These are phyloP conservation scores for Monosporascus sp. DNA, from an alignment of 2,329 filamentous ascomycete genomes.

Conservation along the genomic window DNA sequence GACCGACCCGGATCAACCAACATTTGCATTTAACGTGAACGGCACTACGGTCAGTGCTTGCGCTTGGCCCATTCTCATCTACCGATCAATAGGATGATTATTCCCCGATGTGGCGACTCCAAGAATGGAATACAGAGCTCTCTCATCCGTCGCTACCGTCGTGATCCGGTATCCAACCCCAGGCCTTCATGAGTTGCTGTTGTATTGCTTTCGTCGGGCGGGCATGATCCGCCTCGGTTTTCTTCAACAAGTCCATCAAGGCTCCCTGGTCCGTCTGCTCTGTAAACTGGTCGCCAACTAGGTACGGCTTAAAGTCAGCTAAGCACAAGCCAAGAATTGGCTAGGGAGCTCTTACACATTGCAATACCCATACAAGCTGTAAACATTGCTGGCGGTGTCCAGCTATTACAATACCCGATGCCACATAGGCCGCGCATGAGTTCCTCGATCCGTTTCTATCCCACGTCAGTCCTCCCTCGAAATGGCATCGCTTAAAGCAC, in stretches of 20 bases:
- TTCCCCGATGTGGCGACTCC: too few relatives aligned
- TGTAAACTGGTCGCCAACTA: slow-evolving; percentile 45
- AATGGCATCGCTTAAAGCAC: slow-evolving; percentile 8
- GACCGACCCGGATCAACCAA: too few relatives aligned
- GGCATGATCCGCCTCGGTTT: slow-evolving; percentile 45
- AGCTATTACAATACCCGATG: slow-evolving; percentile 51
- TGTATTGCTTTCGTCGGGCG: slow-evolving; percentile 47
- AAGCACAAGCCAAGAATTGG: slow-evolving; percentile 1
- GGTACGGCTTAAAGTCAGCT: slow-evolving; percentile 1
- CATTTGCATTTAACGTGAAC: too few relatives aligned
- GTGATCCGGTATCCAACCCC: slow-evolving; percentile 37
- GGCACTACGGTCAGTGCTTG: too few relatives aligned
- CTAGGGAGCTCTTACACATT: slow-evolving; percentile 34
- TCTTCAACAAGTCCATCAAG: slow-evolving; percentile 40
- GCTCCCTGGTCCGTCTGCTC: slow-evolving; percentile 42
- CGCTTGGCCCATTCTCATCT: too few relatives aligned
- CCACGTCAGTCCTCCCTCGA: slow-evolving; percentile 6
- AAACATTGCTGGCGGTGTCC: slow-evolving; percentile 51
- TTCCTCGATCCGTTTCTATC: slow-evolving; percentile 37
- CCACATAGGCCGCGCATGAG: slow-evolving; percentile 52
- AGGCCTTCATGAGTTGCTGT: slow-evolving; percentile 41
- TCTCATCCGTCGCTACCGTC: slow-evolving; percentile 10
- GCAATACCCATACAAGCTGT: slow-evolving; percentile 52
- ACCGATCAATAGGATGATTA: too few relatives aligned
- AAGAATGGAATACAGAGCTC: neutral